Base-by-base conservation (phyloP, 2,329 filamentous ascomycete species). In the Dactylellina leptospora region DNA sequence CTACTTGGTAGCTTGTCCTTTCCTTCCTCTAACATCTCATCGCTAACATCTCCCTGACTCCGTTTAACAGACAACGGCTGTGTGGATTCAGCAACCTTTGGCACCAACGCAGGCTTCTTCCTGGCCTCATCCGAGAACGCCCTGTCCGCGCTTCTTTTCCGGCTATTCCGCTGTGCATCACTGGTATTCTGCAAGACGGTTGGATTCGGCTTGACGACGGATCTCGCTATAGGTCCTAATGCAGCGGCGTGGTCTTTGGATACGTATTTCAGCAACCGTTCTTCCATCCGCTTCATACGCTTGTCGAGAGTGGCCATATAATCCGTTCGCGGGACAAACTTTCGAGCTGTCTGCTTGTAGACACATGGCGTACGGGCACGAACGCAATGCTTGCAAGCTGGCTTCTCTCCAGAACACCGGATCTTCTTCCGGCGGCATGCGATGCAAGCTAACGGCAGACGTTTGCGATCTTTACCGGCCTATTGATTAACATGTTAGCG, bases 291-390 rank as follows among this genome's bases (percentile, higher is more conserved):
- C 82, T 96, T 97, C 75, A 97, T 80, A 58, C 95, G 86, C 81
- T 96, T 97, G 81, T 97, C 95, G 76, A 97, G 82, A 92, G 97
- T 97, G 42, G 93, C 92, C 95, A 97, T 97, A 80, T 97, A 97
- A 80, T 97, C 95, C 16, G 95, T 97, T 56, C 95, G 86, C 1
- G 95, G 95, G 2, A 93, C 92, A 0, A 93, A 92, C 80, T 97
- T 97, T 71, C 95, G 86, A 2, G 93, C 92, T 0, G 93, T 97
- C 70, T 96, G 92, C 78, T 97, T 97, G 84, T 97, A 99, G 3
- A 97, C 93, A 79, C 95, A 99, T 1, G 93, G 93, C 76, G 96
- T 96, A 44, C 93, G 87, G 55, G 93, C 96, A 63, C 93, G 87
- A 69, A 96, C 84, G 78, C 95, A 97, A 81, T 97, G 95, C 80